Evolutionary conservation across 148 eudicot species (phyloP), one percentile per base, ranked within the genome.

Genomic region (Cornus kousa): DNA sequence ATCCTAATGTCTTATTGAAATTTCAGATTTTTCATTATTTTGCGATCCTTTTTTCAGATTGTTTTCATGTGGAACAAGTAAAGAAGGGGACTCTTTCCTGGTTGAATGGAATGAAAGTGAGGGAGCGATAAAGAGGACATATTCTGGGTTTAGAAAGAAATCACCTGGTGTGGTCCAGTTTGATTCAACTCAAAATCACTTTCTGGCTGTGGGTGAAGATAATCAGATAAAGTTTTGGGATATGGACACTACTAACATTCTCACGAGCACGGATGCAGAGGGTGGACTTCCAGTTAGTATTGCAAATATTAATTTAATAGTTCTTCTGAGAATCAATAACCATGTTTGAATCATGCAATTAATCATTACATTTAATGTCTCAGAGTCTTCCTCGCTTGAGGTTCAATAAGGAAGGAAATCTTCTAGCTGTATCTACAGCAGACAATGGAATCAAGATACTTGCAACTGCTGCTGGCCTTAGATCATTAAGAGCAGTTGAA

Each of bases 21-120:
- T 67, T 69, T 74, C 48, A 22, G 46, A 53, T 14, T 77, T 16
- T 62, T 28, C 24, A 20, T 70, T 62, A 31, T 12, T 32, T 19
- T 57, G 32, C 24, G 19, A 62, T 22, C 31, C 46, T 53, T 79
- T 23, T 79, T 83, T 66, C 82, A 95, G 97, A 82, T 78, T 95
- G 79, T 95, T 95, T 89, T 95, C 98, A 5, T 95, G 98, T 85
- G 98, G 97, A 78, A 93, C 97, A 33, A 90, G 95, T 78, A 93
- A 95, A 85, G 98, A 95, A 64, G 98, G 98, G 73, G 98, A 95
- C 9, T 90, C 96, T 57, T 86, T 76, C 81, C 86, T 95, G 78
- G 97, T 95, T 69, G 98, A 95, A 83, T 95, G 98, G 98, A 95
- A 95, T 85, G 98, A 95, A 83, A 93, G 91, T 75, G 98, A 95